Evolutionary conservation across 139 green algal genomes (phyloP).

Genomic region (Volvox reticuliferus): DNA sequence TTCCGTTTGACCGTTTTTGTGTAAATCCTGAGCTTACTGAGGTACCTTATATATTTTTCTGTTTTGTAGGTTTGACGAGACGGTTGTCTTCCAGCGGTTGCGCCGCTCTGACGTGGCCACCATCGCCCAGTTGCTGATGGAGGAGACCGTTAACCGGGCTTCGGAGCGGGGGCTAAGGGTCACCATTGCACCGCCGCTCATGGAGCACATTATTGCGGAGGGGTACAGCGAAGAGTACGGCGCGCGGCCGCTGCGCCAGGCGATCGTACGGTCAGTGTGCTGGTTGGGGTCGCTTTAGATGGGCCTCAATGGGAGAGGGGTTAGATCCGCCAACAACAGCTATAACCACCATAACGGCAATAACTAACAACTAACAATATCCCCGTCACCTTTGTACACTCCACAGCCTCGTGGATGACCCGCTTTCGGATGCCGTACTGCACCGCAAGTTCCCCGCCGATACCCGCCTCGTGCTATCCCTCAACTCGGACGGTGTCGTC

Average conservation of each 20-base stretch:
- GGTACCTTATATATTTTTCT: too few species aligned
- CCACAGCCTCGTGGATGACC: constrained; percentile 62
- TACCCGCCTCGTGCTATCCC: constrained; percentile 41
- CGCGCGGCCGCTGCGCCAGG: constrained; percentile 81
- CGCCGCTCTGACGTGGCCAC: constrained; percentile 60
- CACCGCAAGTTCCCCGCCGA: constrained; percentile 55
- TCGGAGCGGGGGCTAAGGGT: constrained; percentile 62
- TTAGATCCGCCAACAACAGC: too few species aligned
- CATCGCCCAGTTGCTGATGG: constrained; percentile 82
- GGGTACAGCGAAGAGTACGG: constrained; percentile 83
- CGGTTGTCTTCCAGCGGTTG: constrained; percentile 89
- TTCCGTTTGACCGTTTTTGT: too few species aligned
- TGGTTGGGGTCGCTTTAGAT: background rate
- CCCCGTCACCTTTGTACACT: too few species aligned
- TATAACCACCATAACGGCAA: too few species aligned
- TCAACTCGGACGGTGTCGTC: constrained; percentile 47
- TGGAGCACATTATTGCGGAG: constrained; percentile 74
- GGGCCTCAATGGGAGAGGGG: background rate
- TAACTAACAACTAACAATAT: too few species aligned
- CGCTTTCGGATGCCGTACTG: constrained; percentile 78
- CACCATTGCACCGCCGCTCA: constrained; percentile 38
- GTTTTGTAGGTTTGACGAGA: constrained; percentile 55
- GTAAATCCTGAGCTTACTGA: too few species aligned
- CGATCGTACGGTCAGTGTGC: constrained; percentile 63
- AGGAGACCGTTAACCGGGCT: constrained; percentile 66